Evolutionary conservation across 2,329 filamentous ascomycete species (phyloP), one percentile per base, ranked within the genome.

Genomic region (Ophiostoma ulmi): DNA sequence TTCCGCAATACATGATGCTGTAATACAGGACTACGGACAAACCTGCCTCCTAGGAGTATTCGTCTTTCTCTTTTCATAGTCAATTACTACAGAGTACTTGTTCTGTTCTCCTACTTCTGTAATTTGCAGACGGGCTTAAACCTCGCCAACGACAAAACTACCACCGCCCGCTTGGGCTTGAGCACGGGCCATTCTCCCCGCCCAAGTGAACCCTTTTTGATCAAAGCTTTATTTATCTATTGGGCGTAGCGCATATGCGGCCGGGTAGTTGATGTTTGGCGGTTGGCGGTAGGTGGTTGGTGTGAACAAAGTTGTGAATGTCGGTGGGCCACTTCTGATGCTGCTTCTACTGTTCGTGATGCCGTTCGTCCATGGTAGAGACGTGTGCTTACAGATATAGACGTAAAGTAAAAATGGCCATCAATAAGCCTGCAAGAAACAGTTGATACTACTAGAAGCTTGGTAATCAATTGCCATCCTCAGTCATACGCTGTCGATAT

Each of bases 151-250:
- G 31, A 26, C 61, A 64, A 17, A n/a, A 38, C 61, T 22, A 65
- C 63, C 63, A 65, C 63, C 63, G 35, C 35, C 63, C 63, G 65
- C 65, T 67, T 14, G 65, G 38, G 65, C 65, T 44, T 48, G 65
- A 44, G 65, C 65, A 67, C 65, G 39, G 65, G 22, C 65, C 65
- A 67, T 22, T 10, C 65, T 67, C 65, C 65, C 65, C 63, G 63
- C 63, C 63, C 63, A 39, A 41, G 36, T 8, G 11, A 6, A 41
- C 65, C 65, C 39, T 20, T 38, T 67, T 67, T n/a, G 39, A 67
- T 8, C 38, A 26, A 22, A 67, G 38, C 65, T 44, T 41, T 67
- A 26, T 1, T 1, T 26, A 39, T 67, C 65, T 67, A 22, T 64
- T 64, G 17, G n/a, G 63, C 63, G 63, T 65, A 63, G 58, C 58